Conservation (phyloP, 768 basidiomycete genomes). For the Collybia sordida region DNA sequence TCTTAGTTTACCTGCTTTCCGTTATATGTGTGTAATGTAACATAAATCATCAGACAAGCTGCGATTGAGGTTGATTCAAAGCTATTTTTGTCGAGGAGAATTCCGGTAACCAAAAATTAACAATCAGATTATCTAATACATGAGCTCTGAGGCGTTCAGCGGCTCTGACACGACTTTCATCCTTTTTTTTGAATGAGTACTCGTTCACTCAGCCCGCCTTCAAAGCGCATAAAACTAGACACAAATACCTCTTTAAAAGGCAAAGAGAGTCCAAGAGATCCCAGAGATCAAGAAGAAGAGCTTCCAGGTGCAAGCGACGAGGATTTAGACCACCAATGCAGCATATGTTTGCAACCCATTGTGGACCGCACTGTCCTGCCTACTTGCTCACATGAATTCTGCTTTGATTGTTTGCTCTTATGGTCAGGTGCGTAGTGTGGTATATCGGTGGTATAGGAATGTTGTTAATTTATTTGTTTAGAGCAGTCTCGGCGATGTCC, state of each 20-base stretch:
- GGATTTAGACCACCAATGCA: constrained; percentile 62
- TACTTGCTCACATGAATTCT: constrained; percentile 89
- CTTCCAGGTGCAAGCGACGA: constrained; percentile 23
- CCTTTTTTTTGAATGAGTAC: constrained; percentile 7
- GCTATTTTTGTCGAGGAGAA: background rate
- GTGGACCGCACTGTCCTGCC: constrained; percentile 81
- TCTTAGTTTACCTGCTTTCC: too few species aligned
- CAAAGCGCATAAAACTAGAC: constrained; percentile 40
- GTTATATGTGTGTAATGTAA: too few species aligned
- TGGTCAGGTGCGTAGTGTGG: constrained; percentile 71
- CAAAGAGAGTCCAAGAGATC: background rate
- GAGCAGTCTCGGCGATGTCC: constrained; percentile 81
- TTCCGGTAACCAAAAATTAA: too few species aligned
- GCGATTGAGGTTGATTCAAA: too few species aligned
- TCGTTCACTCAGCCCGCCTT: constrained; percentile 24
- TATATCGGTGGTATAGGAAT: background rate
- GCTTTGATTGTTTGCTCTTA: constrained; percentile 84
- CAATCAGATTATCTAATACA: too few species aligned
- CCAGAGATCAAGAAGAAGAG: background rate
- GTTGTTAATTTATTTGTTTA: constrained; percentile 20
- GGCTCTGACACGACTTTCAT: background rate
- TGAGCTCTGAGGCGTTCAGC: too few species aligned
- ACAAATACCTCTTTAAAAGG: constrained; percentile 15
- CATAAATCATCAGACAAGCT: too few species aligned
- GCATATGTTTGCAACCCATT: constrained; percentile 81